A percentile compares a stretch with the other conserved stretches of the same genome.
These are phyloP conservation scores for Ilyonectria destructans DNA, from an alignment of 2,329 filamentous ascomycete genomes.

Conservation along the genomic window DNA sequence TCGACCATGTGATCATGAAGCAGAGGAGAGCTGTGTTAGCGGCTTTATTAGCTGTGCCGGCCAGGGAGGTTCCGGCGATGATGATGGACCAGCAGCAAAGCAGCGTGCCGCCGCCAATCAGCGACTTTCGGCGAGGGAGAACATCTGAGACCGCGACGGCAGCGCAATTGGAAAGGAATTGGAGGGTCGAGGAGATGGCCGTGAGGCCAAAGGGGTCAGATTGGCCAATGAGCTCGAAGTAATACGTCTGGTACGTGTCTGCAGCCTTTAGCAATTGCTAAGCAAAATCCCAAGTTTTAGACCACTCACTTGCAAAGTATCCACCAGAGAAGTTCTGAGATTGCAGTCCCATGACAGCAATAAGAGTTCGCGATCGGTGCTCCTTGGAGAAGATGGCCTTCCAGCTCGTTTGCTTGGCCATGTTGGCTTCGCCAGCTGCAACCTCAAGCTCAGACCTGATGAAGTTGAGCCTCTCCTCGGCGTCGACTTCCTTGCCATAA, in stretches of 20 bases:
- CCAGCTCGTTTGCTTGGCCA: slow-evolving; percentile 50
- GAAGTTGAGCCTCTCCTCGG: slow-evolving; percentile 44
- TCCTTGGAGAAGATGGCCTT: slow-evolving; percentile 51
- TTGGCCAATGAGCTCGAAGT: slow-evolving; percentile 52
- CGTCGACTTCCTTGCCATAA: slow-evolving; percentile 41
- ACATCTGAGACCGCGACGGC: slow-evolving; percentile 47
- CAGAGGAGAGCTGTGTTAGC: slow-evolving; percentile 48
- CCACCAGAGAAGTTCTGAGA: slow-evolving; percentile 51
- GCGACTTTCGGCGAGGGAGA: slow-evolving; percentile 46
- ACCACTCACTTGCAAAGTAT: slow-evolving; percentile 50
- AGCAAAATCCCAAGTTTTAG: fast-evolving
- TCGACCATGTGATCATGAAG: slow-evolving; percentile 53
- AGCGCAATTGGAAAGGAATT: slow-evolving; percentile 49
- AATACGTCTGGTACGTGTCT: slow-evolving; percentile 52
- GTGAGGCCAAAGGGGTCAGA: slow-evolving; percentile 50
- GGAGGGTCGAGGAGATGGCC: slow-evolving; percentile 50
- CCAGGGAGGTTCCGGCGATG: slow-evolving; percentile 47
- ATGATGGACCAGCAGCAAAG: slow-evolving; percentile 49
- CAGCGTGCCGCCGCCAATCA: slow-evolving; percentile 47
- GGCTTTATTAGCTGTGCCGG: slow-evolving; percentile 37
- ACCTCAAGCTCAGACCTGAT: slow-evolving; percentile 50
- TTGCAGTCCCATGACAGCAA: slow-evolving; percentile 49
- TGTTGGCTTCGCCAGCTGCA: slow-evolving; percentile 41
- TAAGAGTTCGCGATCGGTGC: slow-evolving; percentile 45
- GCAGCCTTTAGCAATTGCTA: not conserved